A percentile compares a stretch with the other conserved stretches of the same genome.
These are phyloP conservation scores for Kalanchoe fedtschenkoi DNA, from an alignment of 164 flowering plant species.

Conservation along the genomic window DNA sequence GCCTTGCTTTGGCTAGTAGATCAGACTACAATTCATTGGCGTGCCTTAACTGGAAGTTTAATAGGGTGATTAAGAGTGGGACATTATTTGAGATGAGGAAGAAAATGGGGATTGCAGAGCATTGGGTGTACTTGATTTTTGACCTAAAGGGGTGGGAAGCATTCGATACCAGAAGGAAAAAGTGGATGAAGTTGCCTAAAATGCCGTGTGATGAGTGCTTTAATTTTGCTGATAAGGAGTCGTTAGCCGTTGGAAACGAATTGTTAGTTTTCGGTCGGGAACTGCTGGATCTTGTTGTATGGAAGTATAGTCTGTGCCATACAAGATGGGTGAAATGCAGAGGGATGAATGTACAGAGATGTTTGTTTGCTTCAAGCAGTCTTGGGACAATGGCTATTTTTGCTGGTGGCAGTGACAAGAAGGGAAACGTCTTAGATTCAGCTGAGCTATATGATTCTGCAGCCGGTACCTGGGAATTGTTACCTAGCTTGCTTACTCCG, in stretches of 20 bases:
- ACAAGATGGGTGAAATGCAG: slow-evolving; percentile 36
- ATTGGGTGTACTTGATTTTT: slow-evolving; percentile 55
- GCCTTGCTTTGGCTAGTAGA: slow-evolving; percentile 40
- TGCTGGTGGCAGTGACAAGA: slow-evolving; percentile 59
- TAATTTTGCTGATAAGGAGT: slow-evolving; percentile 58
- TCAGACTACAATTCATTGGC: slow-evolving; percentile 44
- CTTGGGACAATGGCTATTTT: slow-evolving; percentile 50
- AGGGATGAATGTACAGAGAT: slow-evolving; percentile 50
- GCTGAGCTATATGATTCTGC: slow-evolving; percentile 56
- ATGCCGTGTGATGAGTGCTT: slow-evolving; percentile 65
- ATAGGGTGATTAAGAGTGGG: slow-evolving; percentile 35
- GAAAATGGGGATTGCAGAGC: slow-evolving; percentile 36
- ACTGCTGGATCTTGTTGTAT: slow-evolving; percentile 37
- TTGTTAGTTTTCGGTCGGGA: slow-evolving; percentile 60
- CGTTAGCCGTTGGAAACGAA: slow-evolving; percentile 56
- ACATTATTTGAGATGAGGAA: slow-evolving; percentile 33
- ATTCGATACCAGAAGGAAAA: slow-evolving; percentile 34
- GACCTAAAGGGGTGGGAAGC: slow-evolving; percentile 58
- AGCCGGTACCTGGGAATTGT: slow-evolving; percentile 39
- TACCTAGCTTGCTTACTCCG: slow-evolving; percentile 51
- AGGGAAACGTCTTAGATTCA: slow-evolving; percentile 39
- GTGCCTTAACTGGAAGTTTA: slow-evolving; percentile 32
- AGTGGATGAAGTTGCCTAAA: slow-evolving; percentile 48
- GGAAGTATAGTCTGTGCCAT: slow-evolving; percentile 37
- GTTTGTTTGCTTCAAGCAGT: slow-evolving; percentile 56